These are phyloP conservation scores for Kregervanrija delftensis DNA, from an alignment of 805 yeast species.

Conservation along the genomic window DNA sequence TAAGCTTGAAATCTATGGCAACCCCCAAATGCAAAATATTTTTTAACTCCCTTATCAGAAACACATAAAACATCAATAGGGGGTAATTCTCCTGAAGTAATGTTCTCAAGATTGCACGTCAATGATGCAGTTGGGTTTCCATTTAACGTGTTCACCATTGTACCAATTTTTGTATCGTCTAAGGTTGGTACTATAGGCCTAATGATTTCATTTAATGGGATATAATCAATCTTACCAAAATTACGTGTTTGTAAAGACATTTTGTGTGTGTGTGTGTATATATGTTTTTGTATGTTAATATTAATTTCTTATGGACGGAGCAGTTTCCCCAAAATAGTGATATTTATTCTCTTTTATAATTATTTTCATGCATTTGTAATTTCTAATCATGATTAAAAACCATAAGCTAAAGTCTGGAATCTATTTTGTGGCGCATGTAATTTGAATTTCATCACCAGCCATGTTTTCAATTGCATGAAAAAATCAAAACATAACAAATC, in stretches of 20 bases:
- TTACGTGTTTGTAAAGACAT: conserved; percentile 69
- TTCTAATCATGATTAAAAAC: no score
- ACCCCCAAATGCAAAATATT: conserved; percentile 84
- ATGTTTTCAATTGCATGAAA: neutral
- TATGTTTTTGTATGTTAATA: neutral
- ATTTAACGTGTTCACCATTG: conserved; percentile 67
- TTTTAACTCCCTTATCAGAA: conserved; percentile 50
- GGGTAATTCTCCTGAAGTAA: conserved; percentile 61
- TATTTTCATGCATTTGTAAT: no score
- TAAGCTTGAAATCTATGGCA: conserved; percentile 89
- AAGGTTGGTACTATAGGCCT: conserved; percentile 85
- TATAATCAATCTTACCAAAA: conserved; percentile 42
- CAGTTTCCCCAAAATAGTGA: neutral
- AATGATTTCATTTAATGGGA: conserved; percentile 62
- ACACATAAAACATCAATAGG: conserved; percentile 75
- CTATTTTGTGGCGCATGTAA: neutral
- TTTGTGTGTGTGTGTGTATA: conserved; percentile 1
- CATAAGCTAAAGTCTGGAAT: no score
- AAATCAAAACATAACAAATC: neutral
- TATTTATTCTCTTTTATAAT: no score
- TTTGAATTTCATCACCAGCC: neutral
- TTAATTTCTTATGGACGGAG: neutral
- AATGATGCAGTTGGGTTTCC: conserved; percentile 59
- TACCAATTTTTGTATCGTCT: conserved; percentile 64
- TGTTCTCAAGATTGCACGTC: conserved; percentile 45